Evolutionary conservation across 192 early-diverging fungal species (phyloP).

Genomic region (Haplosporangium gracile): DNA sequence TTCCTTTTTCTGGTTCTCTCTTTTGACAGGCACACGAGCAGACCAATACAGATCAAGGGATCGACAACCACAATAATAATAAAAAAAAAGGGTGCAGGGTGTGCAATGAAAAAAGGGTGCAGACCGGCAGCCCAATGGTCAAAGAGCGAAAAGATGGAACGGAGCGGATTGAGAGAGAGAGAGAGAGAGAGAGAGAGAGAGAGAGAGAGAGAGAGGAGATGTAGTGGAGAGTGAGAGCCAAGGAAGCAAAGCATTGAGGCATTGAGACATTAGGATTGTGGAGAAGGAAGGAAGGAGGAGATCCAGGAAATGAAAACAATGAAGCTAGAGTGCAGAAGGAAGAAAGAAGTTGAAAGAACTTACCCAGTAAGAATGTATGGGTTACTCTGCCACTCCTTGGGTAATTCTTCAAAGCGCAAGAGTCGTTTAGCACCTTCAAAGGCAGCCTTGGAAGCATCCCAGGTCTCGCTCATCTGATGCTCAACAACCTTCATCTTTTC

Average conservation of each 20-base stretch:
- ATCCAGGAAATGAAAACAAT: too few species aligned
- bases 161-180: too few species aligned
- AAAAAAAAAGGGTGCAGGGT: background rate
- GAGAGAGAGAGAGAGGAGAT: too few species aligned
- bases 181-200: background rate
- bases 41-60: background rate
- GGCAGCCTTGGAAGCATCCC: constrained; percentile 71
- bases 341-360: constrained; percentile 8
- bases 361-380: constrained; percentile 67
- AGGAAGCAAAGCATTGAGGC: background rate
- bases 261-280: background rate
- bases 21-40: background rate
- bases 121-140: background rate
- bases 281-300: too few species aligned
- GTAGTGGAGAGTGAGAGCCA: background rate
- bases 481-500: constrained; percentile 65
- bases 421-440: constrained; percentile 68
- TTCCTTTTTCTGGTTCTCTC: background rate
- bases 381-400: constrained; percentile 74
- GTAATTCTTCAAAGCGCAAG: constrained; percentile 70
- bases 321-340: too few species aligned
- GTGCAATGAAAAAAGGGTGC: background rate
- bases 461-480: constrained; percentile 66
- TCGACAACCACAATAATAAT: background rate
- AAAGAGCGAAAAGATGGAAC: too few species aligned